Percentiles rank a stretch among this genome's conserved stretches.
These are phyloP conservation scores for Cyclaneusma minus DNA, from an alignment of 2,329 filamentous ascomycete species.

Conservation along the genomic window DNA sequence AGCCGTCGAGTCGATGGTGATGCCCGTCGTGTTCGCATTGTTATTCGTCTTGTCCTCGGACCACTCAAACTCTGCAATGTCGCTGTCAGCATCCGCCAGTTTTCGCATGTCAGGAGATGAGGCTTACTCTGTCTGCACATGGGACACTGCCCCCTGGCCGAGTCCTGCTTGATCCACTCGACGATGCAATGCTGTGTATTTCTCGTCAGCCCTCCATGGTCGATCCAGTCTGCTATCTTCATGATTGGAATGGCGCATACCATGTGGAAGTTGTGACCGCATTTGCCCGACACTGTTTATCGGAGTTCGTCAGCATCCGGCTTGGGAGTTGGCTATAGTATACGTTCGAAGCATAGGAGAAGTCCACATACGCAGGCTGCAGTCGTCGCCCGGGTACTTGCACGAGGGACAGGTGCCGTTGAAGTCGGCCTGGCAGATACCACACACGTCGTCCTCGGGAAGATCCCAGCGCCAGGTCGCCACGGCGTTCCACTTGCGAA, in stretches of 20 bases:
- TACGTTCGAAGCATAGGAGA: slow-evolving; percentile 3
- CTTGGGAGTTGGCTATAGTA: slow-evolving; percentile 1
- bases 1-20: too few relatives aligned
- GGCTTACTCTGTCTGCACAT: slow-evolving; percentile 94
- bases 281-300: slow-evolving; percentile 73
- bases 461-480: slow-evolving; percentile 98
- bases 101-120: slow-evolving; percentile 3
- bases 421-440: slow-evolving; percentile 95
- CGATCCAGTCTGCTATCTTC: background rate
- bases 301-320: slow-evolving; percentile 5
- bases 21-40: too few relatives aligned
- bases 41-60: too few relatives aligned
- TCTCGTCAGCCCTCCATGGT: background rate
- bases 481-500: slow-evolving; percentile 84
- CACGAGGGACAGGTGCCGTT: slow-evolving; percentile 96
- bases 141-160: slow-evolving; percentile 83
- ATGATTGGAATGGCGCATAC: slow-evolving; percentile 28
- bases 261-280: slow-evolving; percentile 97
- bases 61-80: background rate
- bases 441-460: slow-evolving; percentile 92
- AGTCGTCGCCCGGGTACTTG: slow-evolving; percentile 95
- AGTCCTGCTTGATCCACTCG: slow-evolving; percentile 92
- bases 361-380: slow-evolving; percentile 60
- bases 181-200: slow-evolving; percentile 80
- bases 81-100: too few relatives aligned